A percentile compares a stretch with the other conserved stretches of the same genome.
Conservation (phyloP, 2,329 filamentous ascomycete genomes). For the Fusarium algeriense region DNA sequence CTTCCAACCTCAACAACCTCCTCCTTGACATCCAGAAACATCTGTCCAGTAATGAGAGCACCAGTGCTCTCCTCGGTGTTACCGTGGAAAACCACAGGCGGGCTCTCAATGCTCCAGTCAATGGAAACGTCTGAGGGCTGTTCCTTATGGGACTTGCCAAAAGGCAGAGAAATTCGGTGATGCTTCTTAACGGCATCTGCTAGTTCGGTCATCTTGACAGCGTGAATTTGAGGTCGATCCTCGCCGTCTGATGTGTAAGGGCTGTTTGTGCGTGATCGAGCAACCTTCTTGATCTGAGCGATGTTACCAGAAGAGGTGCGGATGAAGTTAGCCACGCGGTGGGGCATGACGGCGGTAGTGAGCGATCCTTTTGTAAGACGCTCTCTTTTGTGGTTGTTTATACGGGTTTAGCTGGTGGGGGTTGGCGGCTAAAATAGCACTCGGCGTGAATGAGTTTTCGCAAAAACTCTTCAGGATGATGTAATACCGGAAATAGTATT, state of each 20-base stretch:
- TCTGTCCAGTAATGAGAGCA: conserved; percentile 85
- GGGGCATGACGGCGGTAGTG: conserved; percentile 62
- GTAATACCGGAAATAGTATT: conserved; percentile 30
- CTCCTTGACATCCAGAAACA: conserved; percentile 79
- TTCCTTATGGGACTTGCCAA: conserved; percentile 60
- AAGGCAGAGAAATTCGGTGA: conserved; percentile 57
- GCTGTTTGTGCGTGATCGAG: conserved; percentile 51
- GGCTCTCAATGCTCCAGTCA: conserved; percentile 80
- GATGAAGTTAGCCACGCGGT: conserved; percentile 69
- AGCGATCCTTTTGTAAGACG: conserved; percentile 35
- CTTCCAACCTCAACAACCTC: conserved; percentile 74
- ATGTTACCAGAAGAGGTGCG: conserved; percentile 68
- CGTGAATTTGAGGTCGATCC: conserved; percentile 46
- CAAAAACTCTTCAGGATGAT: conserved; percentile 38
- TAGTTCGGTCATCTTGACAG: conserved; percentile 56
- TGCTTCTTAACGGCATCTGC: conserved; percentile 57
- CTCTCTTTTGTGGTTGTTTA: conserved; percentile 15
- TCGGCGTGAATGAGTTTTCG: conserved; percentile 25
- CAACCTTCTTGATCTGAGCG: conserved; percentile 60
- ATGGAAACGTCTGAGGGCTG: conserved; percentile 58
- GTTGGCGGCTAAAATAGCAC: conserved; percentile 36
- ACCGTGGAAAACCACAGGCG: conserved; percentile 87
- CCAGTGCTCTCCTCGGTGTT: conserved; percentile 80
- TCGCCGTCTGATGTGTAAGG: conserved; percentile 54
- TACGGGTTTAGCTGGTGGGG: conserved; percentile 27